phyloP scores from a whole-genome alignment of 148 eudicot species.

The Chenopodium suecicum region DNA sequence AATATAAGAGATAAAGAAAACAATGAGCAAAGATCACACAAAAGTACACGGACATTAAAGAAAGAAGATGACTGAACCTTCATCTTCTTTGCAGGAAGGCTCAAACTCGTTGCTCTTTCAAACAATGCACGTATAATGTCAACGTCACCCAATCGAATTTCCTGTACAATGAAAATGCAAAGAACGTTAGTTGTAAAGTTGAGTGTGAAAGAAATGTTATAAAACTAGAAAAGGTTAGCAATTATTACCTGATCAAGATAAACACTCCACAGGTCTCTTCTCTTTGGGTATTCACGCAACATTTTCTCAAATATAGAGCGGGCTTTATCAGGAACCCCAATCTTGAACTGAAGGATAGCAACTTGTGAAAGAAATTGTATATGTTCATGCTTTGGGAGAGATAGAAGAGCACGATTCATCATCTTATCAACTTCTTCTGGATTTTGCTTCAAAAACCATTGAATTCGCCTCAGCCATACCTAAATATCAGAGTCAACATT shows the following conservation, averaged over 20 bases:
- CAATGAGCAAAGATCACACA: neutral
- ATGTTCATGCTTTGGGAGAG: slow-evolving; percentile 71
- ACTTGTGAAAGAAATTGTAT: slow-evolving; percentile 68
- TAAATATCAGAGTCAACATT: slow-evolving; percentile 24
- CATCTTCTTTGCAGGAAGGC: slow-evolving; percentile 86
- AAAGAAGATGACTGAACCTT: slow-evolving; percentile 42
- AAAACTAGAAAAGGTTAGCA: neutral
- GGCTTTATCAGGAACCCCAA: slow-evolving; percentile 74
- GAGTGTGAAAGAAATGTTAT: neutral
- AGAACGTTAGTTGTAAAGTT: neutral
- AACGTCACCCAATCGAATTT: slow-evolving; percentile 70
- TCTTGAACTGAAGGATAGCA: slow-evolving; percentile 69
- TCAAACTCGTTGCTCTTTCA: slow-evolving; percentile 78
- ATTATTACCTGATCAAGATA: slow-evolving; percentile 79
- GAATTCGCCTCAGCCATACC: slow-evolving; percentile 88
- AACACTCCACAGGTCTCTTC: slow-evolving; percentile 78
- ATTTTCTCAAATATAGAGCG: slow-evolving; percentile 69
- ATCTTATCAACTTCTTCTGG: slow-evolving; percentile 58
- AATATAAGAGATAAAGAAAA: neutral
- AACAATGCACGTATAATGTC: slow-evolving; percentile 76
- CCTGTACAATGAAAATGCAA: slow-evolving; percentile 39
- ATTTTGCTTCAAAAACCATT: slow-evolving; percentile 56
- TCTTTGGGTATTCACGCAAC: slow-evolving; percentile 71
- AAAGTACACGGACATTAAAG: neutral
- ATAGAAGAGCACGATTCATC: slow-evolving; percentile 62